Evolutionary conservation across 768 basidiomycete genomes (phyloP).

Genomic region (Agaricus subrufescens): DNA sequence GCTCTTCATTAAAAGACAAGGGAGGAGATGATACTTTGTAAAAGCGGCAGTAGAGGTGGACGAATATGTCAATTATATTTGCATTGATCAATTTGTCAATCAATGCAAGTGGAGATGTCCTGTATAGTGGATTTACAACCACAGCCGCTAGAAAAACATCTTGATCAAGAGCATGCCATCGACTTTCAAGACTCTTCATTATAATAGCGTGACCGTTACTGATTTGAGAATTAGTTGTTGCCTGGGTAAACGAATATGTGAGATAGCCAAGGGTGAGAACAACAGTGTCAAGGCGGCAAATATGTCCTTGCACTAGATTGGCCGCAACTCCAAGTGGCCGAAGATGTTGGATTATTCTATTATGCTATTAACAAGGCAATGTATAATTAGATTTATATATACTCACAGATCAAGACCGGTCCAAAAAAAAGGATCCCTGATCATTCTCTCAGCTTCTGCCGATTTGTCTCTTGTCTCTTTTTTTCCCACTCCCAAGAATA

Average conservation of each 20-base stretch:
- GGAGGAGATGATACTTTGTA: background rate
- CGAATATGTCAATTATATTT: background rate
- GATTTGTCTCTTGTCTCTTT: too few relatives aligned
- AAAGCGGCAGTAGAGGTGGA: background rate
- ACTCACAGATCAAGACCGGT: background rate
- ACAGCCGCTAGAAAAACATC: constrained; percentile 28
- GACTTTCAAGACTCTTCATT: constrained; percentile 24
- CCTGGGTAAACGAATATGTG: constrained; percentile 15
- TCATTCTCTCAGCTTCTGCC: too few relatives aligned
- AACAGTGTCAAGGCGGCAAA: constrained; percentile 27
- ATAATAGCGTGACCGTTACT: constrained; percentile 11
- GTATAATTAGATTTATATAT: too few relatives aligned
- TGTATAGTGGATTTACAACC: constrained; percentile 26
- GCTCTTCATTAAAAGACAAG: background rate
- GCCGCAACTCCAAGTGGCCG: constrained; percentile 33
- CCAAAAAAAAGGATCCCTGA: background rate
- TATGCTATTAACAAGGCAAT: constrained; percentile 13
- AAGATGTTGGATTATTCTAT: constrained; percentile 17
- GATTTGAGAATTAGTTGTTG: too few relatives aligned
- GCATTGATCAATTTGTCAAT: background rate
- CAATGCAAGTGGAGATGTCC: background rate
- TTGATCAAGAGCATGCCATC: constrained; percentile 24
- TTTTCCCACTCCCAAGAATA: too few relatives aligned
- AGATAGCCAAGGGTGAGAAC: constrained; percentile 27
- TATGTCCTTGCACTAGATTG: constrained; percentile 26